Base-by-base conservation (phyloP, 1,284 basidiomycete species). In the Cryptococcus floricola region DNA sequence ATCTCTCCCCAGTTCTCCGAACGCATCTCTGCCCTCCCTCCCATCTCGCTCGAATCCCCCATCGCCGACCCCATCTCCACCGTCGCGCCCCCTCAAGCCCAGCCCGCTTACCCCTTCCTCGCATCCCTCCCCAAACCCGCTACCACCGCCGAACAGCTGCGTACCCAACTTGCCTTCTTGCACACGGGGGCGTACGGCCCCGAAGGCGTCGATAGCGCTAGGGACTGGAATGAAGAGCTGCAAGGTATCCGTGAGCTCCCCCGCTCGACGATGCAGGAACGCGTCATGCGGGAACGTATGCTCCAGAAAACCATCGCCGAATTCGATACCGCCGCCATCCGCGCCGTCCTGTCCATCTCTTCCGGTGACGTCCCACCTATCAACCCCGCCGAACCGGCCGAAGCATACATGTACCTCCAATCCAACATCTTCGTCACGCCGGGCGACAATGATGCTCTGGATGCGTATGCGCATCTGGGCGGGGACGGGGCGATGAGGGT, bases 221-320 rank as follows among this genome's bases (percentile, higher is more conserved):
- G 82, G 53, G 82, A 84, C 67, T 84, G 82, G 82, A 83, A 83
- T 68, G 82, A 83, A 63, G 82, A 84, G 73, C 77, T 83, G 39
- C 80, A 81, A 60, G 79, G 80, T 39, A 78, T 80, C 60, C 75
- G 79, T 51, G 82, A 83, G 69, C 69, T 83, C 39, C 81, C 82
- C 12, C 73, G 75, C 54, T 65, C 70, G 28, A 78, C 70, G 16
- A 78, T 81, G 55, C 76, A 79, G 53, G 82, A 83, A 64, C 73
- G 81, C 14, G 77, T 82, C 28, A 69, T 82, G 61, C 72, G 82
- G 39, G 82, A 83, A 62, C 79, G 81, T 57, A 77, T 82, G 65
- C 71, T 81, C 47, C 79, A 79, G 61, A 80, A 82, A 63, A 75
- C 80, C 31, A 80, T 79, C 65, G 75, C 80, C 39, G 82, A 84